Evolutionary conservation across 495 filamentous ascomycete genomes (phyloP).

Genomic region (Hypoxylon lienhwacheense): DNA sequence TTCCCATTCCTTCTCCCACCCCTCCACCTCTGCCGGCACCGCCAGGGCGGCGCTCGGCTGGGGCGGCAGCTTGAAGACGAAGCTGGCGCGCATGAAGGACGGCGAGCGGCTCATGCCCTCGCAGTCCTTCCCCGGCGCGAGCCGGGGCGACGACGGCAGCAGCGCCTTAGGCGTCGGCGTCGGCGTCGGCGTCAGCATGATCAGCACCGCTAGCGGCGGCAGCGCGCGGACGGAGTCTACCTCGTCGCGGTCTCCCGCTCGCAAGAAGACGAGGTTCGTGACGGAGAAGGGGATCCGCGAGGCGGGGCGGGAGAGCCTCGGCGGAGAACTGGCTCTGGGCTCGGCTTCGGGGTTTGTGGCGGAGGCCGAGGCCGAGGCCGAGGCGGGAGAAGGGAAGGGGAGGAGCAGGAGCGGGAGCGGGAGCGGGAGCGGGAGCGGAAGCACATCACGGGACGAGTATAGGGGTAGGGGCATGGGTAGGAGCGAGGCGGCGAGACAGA

Average conservation of each 20-base stretch:
- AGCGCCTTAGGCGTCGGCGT: conserved; percentile 1
- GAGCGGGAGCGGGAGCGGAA: conserved; percentile 15
- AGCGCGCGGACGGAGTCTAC: too few relatives aligned
- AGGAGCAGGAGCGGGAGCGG: conserved; percentile 12
- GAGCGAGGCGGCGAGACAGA: conserved; percentile 23
- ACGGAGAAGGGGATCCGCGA: conserved; percentile 75
- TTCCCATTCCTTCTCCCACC: background rate
- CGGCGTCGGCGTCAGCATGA: background rate
- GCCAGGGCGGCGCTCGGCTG: conserved; percentile 46
- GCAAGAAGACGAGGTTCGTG: conserved; percentile 83
- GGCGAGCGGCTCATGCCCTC: conserved; percentile 47
- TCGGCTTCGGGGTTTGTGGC: background rate
- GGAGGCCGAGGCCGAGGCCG: background rate
- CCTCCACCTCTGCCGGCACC: background rate
- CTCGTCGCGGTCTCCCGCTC: conserved; percentile 47
- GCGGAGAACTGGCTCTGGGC: conserved; percentile 49
- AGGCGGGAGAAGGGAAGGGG: background rate
- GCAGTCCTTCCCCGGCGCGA: background rate
- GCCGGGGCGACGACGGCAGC: background rate
- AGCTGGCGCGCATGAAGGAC: conserved; percentile 57
- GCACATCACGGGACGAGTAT: too few relatives aligned
- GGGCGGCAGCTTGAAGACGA: conserved; percentile 50
- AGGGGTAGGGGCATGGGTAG: background rate
- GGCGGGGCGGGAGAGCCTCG: conserved; percentile 74
- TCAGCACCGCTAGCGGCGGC: too few relatives aligned